phyloP scores from a whole-genome alignment of 139 green algal genomes.

The Nannochloris sp. region DNA sequence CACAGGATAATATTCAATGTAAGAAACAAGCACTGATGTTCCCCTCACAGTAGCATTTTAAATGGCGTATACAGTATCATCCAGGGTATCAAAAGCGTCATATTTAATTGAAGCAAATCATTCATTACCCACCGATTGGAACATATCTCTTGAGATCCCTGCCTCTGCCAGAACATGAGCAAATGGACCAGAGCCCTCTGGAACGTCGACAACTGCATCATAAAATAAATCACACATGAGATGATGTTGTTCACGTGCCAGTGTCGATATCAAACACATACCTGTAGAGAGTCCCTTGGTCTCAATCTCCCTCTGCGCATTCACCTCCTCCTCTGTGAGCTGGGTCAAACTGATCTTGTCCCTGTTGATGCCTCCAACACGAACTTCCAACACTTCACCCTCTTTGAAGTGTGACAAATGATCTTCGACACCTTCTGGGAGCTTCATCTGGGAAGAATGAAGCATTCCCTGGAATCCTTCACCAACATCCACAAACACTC shows the following conservation, averaged over 20 bases:
- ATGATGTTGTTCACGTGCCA: too few relatives aligned
- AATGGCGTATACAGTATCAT: background rate
- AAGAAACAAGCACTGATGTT: too few relatives aligned
- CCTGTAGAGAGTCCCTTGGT: conserved; percentile 1
- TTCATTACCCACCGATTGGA: conserved; percentile 11
- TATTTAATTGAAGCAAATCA: background rate
- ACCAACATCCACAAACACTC: conserved; percentile 57
- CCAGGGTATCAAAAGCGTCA: background rate
- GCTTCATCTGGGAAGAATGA: conserved; percentile 49
- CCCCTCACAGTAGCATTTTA: too few relatives aligned
- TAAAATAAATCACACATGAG: background rate
- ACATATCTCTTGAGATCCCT: conserved; percentile 21
- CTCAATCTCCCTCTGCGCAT: conserved; percentile 8
- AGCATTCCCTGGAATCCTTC: conserved; percentile 60
- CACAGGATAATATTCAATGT: background rate
- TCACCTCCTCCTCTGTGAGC: conserved; percentile 26
- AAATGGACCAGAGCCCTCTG: conserved; percentile 7
- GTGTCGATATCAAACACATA: background rate
- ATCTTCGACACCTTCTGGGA: conserved; percentile 22
- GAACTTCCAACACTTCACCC: conserved; percentile 45
- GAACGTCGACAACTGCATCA: conserved; percentile 14
- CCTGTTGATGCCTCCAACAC: conserved; percentile 28
- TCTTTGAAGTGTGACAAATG: conserved; percentile 19
- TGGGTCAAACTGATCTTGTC: conserved; percentile 42
- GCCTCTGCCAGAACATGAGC: conserved; percentile 13